phyloP scores from a whole-genome alignment of 176 grass and related monocot genomes.

The Zoysia japonica region DNA sequence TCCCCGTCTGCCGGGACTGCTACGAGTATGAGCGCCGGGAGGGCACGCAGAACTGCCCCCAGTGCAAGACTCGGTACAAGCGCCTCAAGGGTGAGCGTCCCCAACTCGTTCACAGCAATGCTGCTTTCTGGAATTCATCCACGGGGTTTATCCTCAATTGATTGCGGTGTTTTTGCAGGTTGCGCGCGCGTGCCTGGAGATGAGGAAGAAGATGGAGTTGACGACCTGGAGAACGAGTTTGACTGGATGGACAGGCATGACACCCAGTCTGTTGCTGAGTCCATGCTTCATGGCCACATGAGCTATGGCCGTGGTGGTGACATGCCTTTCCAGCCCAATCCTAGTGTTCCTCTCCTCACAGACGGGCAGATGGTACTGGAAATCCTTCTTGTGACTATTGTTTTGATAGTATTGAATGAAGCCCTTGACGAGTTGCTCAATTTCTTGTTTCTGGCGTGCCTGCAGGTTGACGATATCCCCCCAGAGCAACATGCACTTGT shows the following conservation, averaged over 20 bases:
- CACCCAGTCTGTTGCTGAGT: slow-evolving; percentile 52
- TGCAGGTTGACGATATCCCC: slow-evolving; percentile 83
- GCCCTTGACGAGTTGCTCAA: neutral
- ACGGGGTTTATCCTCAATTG: neutral
- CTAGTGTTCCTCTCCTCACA: slow-evolving; percentile 84
- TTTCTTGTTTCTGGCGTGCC: neutral
- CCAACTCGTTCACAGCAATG: slow-evolving; percentile 7
- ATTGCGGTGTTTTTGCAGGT: slow-evolving; percentile 28
- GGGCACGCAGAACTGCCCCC: slow-evolving; percentile 68
- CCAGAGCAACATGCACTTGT: slow-evolving; percentile 89
- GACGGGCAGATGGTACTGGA: slow-evolving; percentile 73
- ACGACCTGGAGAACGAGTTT: slow-evolving; percentile 91
- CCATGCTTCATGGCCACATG: slow-evolving; percentile 71
- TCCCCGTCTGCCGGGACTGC: slow-evolving; percentile 68
- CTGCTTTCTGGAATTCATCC: neutral
- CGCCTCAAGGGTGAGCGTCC: slow-evolving; percentile 53
- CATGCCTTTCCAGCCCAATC: slow-evolving; percentile 44
- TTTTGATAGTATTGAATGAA: neutral
- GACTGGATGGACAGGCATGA: slow-evolving; percentile 43
- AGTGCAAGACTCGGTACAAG: slow-evolving; percentile 75
- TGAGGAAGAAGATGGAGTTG: slow-evolving; percentile 82
- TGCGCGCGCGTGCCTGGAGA: slow-evolving; percentile 73
- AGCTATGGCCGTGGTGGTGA: slow-evolving; percentile 74
- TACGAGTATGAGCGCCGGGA: slow-evolving; percentile 72
- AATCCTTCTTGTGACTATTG: neutral